Base-by-base conservation (phyloP, 768 basidiomycete genomes). In the Mycena pura region DNA sequence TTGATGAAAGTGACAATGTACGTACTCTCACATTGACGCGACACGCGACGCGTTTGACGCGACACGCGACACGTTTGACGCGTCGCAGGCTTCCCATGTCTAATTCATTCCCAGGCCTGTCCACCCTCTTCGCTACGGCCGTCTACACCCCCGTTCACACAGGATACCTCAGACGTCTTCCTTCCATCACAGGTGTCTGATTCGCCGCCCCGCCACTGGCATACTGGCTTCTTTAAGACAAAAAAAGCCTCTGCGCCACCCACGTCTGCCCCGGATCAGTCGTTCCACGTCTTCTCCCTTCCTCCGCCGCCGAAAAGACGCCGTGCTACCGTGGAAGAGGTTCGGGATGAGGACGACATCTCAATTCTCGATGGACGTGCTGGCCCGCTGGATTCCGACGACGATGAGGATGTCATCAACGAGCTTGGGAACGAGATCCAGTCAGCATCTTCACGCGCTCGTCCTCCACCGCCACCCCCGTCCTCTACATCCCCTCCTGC, bases 331-430 rank as follows among this genome's bases (percentile, higher is more conserved):
- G 31, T 54, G 8, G 43, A 55, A 13, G 44, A 45, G 25, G 54
- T 46, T 5, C 43, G 19, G 9, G 54, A 56, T 47, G 44, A 56
- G 11, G 54, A 56, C 19, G 40, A 56, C 14, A 38, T 46, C 21
- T 56, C 44, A 13, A 7, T 45, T 22, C 4, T 27, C 4, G 9
- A 13, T 10, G 21, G 8, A 19, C 31, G 6, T 14, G 28, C 17
- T 2, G 3, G 2, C 15, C 13, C 6, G 8, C 46, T 47, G 5
- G 15, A 6, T 25, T 10, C 22, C 9, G 43, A n/a, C 22, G 28
- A 24, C 11, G 28, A 41, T 6, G 24, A 29, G 29, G 50, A 52
- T 29, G 15, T 9, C 10, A n/a, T n/a, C n/a, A n/a, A n/a, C n/a
- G 25, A 27, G 27, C 2, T 28, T n/a, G 44, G 14, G 25, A 43